Conservation (phyloP, 805 yeast species). For the Candida ponderosae region DNA sequence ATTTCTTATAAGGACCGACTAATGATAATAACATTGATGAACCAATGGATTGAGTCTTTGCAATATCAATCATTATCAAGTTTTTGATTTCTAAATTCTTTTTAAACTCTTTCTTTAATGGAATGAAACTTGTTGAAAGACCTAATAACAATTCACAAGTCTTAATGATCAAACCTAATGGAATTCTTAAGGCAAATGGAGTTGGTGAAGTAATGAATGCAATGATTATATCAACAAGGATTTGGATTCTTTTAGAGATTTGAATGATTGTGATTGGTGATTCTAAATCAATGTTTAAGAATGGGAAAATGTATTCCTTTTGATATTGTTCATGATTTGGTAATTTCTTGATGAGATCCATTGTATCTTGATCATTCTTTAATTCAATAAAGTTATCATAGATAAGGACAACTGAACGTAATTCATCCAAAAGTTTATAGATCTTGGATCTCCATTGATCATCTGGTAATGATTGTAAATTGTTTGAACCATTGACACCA, state of each 20-base stretch:
- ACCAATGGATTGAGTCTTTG: conserved; percentile 37
- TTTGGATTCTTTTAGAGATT: conserved; percentile 42
- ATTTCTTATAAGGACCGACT: conserved; percentile 21
- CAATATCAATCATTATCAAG: conserved; percentile 35
- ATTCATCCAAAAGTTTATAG: conserved; percentile 39
- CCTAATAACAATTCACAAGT: conserved; percentile 48
- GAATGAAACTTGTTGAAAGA: conserved; percentile 45
- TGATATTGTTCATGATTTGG: conserved; percentile 21
- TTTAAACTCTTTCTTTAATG: conserved; percentile 48
- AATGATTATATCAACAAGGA: conserved; percentile 37
- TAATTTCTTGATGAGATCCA: conserved; percentile 30
- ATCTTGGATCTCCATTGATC: conserved; percentile 43
- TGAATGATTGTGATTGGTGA: conserved; percentile 42
- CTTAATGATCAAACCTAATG: conserved; percentile 49
- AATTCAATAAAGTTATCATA: conserved; percentile 54
- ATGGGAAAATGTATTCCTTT: conserved; percentile 30
- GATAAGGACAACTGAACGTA: conserved; percentile 45
- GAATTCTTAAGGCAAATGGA: conserved; percentile 48
- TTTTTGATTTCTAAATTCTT: conserved; percentile 43
- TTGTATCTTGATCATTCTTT: conserved; percentile 44
- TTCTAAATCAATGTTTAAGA: conserved; percentile 52
- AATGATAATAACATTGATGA: conserved; percentile 29
- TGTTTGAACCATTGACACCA: conserved; percentile 20
- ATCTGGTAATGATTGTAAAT: conserved; percentile 29
- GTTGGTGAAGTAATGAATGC: conserved; percentile 45